Percentiles rank a stretch among this genome's conserved stretches.
phyloP scores from a whole-genome alignment of 2,329 filamentous ascomycete species.

The Phialophora macrospora region DNA sequence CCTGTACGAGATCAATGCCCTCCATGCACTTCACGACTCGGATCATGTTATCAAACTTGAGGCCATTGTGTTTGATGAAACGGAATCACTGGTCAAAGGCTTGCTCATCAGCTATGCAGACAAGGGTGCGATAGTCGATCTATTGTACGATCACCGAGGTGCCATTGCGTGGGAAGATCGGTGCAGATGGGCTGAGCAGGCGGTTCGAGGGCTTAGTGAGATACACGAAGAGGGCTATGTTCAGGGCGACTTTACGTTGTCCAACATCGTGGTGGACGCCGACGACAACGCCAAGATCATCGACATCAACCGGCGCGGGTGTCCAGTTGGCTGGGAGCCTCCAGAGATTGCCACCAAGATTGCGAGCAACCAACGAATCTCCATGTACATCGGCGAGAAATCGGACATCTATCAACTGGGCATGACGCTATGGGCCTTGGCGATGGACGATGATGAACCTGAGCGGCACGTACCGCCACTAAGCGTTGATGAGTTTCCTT shows the following conservation, averaged over 20 bases:
- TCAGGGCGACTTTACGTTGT: conserved; percentile 95
- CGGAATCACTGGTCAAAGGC: conserved; percentile 75
- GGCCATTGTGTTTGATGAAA: conserved; percentile 84
- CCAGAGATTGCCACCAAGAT: conserved; percentile 87
- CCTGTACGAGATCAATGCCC: conserved; percentile 93
- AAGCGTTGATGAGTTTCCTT: conserved; percentile 58
- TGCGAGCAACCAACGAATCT: conserved; percentile 84
- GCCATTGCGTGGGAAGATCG: conserved; percentile 71
- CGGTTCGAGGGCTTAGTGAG: conserved; percentile 84
- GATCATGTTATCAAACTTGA: conserved; percentile 82
- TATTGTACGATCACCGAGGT: conserved; percentile 78
- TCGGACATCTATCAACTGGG: conserved; percentile 94
- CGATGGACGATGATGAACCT: conserved; percentile 85
- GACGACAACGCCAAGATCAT: conserved; percentile 91
- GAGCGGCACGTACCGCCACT: conserved; percentile 77
- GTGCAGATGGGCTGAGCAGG: conserved; percentile 88
- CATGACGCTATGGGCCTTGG: conserved; percentile 95
- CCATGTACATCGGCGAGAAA: conserved; percentile 98
- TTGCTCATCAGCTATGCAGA: conserved; percentile 87
- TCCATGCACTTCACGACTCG: conserved; percentile 75
- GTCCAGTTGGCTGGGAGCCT: conserved; percentile 95
- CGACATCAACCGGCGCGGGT: conserved; percentile 96
- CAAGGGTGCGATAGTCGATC: conserved; percentile 83
- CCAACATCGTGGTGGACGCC: conserved; percentile 91
- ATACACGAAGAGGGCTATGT: conserved; percentile 97